phyloP scores from a whole-genome alignment of 2,329 filamentous ascomycete species.

The Coniochaeta sp. region DNA sequence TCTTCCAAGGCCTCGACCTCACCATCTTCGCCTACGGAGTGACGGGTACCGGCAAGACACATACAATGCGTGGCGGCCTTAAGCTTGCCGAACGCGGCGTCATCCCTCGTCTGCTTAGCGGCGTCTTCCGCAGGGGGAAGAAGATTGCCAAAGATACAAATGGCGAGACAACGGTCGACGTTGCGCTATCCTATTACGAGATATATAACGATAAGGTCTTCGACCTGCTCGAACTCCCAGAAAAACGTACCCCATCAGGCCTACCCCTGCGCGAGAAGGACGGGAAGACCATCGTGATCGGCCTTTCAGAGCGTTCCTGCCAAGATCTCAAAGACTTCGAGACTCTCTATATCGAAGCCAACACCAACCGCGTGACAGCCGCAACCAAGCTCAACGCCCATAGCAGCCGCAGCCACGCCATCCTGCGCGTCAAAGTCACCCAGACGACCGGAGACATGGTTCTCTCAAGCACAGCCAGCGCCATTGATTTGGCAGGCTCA shows the following conservation, averaged over 20 bases:
- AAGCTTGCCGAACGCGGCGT: slow-evolving; percentile 79
- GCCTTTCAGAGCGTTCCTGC: slow-evolving; percentile 75
- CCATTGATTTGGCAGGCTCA: slow-evolving; percentile 90
- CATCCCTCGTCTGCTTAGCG: slow-evolving; percentile 77
- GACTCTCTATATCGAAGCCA: slow-evolving; percentile 80
- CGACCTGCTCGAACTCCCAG: slow-evolving; percentile 79
- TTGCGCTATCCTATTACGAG: slow-evolving; percentile 85
- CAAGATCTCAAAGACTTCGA: slow-evolving; percentile 86
- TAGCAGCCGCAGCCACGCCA: slow-evolving; percentile 83
- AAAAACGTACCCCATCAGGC: slow-evolving; percentile 76
- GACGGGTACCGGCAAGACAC: slow-evolving; percentile 89
- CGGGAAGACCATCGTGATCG: slow-evolving; percentile 80
- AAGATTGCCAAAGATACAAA: slow-evolving; percentile 76
- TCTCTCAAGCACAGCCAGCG: slow-evolving; percentile 76
- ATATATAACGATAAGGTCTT: slow-evolving; percentile 97
- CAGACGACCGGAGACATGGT: slow-evolving; percentile 63
- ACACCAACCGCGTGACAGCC: slow-evolving; percentile 82
- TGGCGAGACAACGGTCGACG: slow-evolving; percentile 62
- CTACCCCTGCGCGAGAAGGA: slow-evolving; percentile 78
- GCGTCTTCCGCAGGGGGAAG: slow-evolving; percentile 76
- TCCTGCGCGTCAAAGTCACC: slow-evolving; percentile 81
- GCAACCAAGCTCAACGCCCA: slow-evolving; percentile 89
- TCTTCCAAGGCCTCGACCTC: slow-evolving; percentile 83
- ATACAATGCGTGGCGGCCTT: slow-evolving; percentile 90
- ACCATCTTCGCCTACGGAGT: slow-evolving; percentile 92